phyloP scores from a whole-genome alignment of 306 rosid species.

The Bauhinia variegata region DNA sequence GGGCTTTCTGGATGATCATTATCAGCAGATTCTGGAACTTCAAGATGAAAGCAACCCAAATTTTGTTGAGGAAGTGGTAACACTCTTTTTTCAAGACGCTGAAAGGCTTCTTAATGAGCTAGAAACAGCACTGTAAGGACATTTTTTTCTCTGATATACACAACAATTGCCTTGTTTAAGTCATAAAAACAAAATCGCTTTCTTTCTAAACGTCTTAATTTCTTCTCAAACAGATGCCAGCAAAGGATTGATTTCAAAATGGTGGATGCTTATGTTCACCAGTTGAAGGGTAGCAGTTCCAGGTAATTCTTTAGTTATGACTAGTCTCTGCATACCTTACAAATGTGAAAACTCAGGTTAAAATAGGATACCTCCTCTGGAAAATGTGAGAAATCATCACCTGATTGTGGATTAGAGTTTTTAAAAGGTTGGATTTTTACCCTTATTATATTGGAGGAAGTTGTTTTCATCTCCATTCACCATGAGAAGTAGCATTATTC shows the following conservation, averaged over 20 bases:
- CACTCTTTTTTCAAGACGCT: constrained; percentile 76
- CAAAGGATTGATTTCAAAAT: constrained; percentile 58
- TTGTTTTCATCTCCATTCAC: neutral
- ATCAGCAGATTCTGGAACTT: constrained; percentile 62
- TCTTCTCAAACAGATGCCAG: constrained; percentile 49
- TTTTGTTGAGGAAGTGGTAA: constrained; percentile 80
- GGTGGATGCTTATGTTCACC: constrained; percentile 78
- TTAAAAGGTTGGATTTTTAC: neutral
- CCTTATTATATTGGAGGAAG: neutral
- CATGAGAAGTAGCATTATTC: constrained; percentile 1
- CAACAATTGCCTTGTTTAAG: neutral
- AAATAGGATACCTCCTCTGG: neutral
- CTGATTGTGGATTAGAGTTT: neutral
- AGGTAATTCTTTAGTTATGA: constrained; percentile 49
- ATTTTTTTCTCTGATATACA: neutral
- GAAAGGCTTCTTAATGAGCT: constrained; percentile 71
- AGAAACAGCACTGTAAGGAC: constrained; percentile 56
- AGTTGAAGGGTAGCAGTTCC: constrained; percentile 93
- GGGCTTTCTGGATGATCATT: constrained; percentile 81
- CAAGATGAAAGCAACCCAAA: constrained; percentile 88
- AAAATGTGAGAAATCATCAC: neutral
- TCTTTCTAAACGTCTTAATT: neutral
- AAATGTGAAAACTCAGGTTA: neutral
- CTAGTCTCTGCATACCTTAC: constrained; percentile 7
- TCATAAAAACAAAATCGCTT: neutral